Percentiles rank a stretch among this genome's conserved stretches.
Evolutionary conservation across 73 alveolate genomes (phyloP).

Genomic region (Symbiodinium pilosum): DNA sequence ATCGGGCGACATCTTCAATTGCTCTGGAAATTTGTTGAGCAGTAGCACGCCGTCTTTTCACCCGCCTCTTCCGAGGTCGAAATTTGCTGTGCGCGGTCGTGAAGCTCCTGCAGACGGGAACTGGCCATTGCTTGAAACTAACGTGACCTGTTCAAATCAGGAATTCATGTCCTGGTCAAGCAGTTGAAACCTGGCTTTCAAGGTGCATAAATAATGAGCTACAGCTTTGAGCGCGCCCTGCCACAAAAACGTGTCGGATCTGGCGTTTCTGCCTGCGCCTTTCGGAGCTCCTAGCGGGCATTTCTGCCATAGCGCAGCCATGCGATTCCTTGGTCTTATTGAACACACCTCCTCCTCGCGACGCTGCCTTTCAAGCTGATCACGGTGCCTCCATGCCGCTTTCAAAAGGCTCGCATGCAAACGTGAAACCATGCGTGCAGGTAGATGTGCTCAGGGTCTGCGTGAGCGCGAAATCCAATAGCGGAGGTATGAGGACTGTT

Average conservation of each 20-base stretch:
- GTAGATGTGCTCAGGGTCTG: too few species aligned
- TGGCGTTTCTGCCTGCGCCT: constrained; percentile 88
- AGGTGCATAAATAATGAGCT: background rate
- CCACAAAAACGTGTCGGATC: background rate
- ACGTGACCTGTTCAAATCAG: too few species aligned
- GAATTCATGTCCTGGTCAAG: constrained; percentile 53
- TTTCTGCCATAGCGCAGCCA: background rate
- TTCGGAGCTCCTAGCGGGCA: constrained; percentile 51
- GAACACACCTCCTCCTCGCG: constrained; percentile 29
- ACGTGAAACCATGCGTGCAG: too few species aligned
- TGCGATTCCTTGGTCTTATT: too few species aligned
- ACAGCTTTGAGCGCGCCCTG: background rate
- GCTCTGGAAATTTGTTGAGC: too few species aligned
- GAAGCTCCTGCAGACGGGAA: background rate
- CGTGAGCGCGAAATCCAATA: too few species aligned
- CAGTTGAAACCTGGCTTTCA: constrained; percentile 65
- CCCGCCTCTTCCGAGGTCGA: constrained; percentile 56
- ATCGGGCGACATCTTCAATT: background rate
- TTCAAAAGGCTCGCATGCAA: too few species aligned
- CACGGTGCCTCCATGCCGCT: constrained; percentile 46
- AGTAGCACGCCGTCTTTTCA: background rate
- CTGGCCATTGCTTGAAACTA: too few species aligned
- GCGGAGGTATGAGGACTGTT: too few species aligned
- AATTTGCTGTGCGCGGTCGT: constrained; percentile 65
- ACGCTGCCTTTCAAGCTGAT: constrained; percentile 41